phyloP scores from a whole-genome alignment of 2,329 filamentous ascomycete genomes.

The Ophiostoma fasciatum region DNA sequence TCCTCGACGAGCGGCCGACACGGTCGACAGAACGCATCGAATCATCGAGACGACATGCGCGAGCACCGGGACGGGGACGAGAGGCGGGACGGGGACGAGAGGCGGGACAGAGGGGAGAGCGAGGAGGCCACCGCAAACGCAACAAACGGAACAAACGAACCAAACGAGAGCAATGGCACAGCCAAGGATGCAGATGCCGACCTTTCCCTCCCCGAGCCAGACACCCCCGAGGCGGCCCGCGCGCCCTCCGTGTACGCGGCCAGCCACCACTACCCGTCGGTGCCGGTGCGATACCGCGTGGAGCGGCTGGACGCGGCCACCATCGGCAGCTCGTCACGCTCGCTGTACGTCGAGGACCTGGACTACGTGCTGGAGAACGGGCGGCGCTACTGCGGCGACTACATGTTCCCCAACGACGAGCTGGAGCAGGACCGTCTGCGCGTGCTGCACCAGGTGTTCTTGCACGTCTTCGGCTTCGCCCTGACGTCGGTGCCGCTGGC shows the following conservation, averaged over 20 bases:
- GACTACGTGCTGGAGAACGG: slow-evolving; percentile 43
- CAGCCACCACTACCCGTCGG: slow-evolving; percentile 24
- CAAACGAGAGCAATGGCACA: too few species aligned
- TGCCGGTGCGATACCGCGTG: slow-evolving; percentile 20
- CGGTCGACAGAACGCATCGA: too few species aligned
- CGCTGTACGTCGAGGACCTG: slow-evolving; percentile 19
- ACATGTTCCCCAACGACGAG: slow-evolving; percentile 47
- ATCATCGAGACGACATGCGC: too few species aligned
- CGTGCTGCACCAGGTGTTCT: slow-evolving; percentile 19
- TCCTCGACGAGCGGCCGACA: too few species aligned
- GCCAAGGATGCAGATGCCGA: too few species aligned
- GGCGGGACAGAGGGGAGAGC: too few species aligned
- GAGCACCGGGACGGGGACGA: too few species aligned
- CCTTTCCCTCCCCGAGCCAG: slow-evolving; percentile 1
- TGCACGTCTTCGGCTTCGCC: slow-evolving; percentile 18
- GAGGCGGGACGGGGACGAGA: too few species aligned
- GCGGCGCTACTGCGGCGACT: slow-evolving; percentile 43
- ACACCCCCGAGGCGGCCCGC: slow-evolving; percentile 4
- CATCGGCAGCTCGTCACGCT: slow-evolving; percentile 16
- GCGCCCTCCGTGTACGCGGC: slow-evolving; percentile 28
- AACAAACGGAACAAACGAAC: too few species aligned
- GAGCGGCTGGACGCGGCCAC: slow-evolving; percentile 23
- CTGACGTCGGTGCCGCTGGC: slow-evolving; percentile 21
- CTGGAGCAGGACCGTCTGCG: slow-evolving; percentile 28
- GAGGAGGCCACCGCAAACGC: too few species aligned